Conservation (phyloP, 305 asterid genomes). For the Caryopteris hybrid region DNA sequence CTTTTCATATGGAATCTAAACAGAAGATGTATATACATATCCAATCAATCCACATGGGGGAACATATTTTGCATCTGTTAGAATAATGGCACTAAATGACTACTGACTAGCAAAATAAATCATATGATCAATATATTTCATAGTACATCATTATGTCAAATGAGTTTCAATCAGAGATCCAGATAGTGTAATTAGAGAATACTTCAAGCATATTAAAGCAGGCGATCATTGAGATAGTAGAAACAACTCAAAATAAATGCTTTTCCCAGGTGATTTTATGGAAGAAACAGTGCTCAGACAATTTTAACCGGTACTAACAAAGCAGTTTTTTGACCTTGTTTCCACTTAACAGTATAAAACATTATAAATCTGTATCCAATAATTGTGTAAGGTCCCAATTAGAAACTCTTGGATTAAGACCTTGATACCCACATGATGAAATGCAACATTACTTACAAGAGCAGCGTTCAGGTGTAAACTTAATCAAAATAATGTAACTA, state of each 20-base stretch:
- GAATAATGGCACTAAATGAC: background rate
- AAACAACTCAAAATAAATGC: background rate
- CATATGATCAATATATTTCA: too few species aligned
- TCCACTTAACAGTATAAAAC: background rate
- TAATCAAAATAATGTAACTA: background rate
- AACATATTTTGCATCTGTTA: background rate
- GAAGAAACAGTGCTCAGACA: background rate
- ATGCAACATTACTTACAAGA: background rate
- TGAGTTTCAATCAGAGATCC: too few species aligned
- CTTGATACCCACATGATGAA: background rate
- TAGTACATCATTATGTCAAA: too few species aligned
- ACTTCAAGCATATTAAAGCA: background rate
- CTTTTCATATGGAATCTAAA: background rate
- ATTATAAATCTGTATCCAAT: too few species aligned
- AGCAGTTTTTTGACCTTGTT: background rate
- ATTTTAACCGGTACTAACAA: background rate
- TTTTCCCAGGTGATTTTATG: background rate
- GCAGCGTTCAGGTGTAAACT: background rate
- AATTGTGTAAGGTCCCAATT: background rate
- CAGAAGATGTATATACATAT: background rate
- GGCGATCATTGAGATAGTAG: background rate
- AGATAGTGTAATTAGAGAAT: background rate
- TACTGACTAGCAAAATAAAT: background rate
- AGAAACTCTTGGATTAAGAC: background rate
- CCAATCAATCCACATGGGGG: background rate